Evolutionary conservation across 2,329 filamentous ascomycete species (phyloP), one percentile per base, ranked within the genome.

Genomic region (Ascosphaera pollenicola): DNA sequence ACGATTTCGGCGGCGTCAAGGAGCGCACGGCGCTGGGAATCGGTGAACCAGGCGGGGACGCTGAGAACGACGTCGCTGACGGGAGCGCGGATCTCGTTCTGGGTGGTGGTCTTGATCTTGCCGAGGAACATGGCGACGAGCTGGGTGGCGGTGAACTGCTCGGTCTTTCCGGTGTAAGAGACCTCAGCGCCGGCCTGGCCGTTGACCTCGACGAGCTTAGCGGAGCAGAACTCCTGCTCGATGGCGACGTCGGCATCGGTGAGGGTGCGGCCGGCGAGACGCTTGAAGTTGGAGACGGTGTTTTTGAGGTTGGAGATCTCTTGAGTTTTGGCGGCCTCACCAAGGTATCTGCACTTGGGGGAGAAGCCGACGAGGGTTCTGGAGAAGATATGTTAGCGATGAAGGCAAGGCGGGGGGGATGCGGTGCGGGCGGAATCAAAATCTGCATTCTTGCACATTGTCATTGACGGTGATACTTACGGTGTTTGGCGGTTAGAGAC

Each of bases 261-360:
- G 63, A 87, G 70, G 45, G 71, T 68, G 56, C 89, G 83, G 55
- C 89, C 89, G 54, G 79, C 78, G 51, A 98, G 76, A 54, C 89
- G 82, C 68, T 93, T 93, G 53, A 98, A 72, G 49, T 75, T 85
- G 59, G 74, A 69, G 64, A 98, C 81, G 49, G 89, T 98, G 72
- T 98, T 98, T 70, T 95, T 98, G 55, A 95, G 75, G 70, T 98
- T 98, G 55, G 87, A 93, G 58, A 93, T 91, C 65, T 98, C 89
- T 66, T 94, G 87, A 49, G 87, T 95, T 74, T 95, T 95, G 50
- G 89, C 89, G 42, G 81, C 63, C 67, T 98, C 89, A 49, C 89
- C 89, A 48, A 98, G 72, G 59, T 91, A 92, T 66, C 89, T 80
- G 61, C 73, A 76, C 66, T 92, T 93, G 58, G 83, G 78, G 43